Conservation (phyloP, 345 rosid species). For the Brassica nigra region DNA sequence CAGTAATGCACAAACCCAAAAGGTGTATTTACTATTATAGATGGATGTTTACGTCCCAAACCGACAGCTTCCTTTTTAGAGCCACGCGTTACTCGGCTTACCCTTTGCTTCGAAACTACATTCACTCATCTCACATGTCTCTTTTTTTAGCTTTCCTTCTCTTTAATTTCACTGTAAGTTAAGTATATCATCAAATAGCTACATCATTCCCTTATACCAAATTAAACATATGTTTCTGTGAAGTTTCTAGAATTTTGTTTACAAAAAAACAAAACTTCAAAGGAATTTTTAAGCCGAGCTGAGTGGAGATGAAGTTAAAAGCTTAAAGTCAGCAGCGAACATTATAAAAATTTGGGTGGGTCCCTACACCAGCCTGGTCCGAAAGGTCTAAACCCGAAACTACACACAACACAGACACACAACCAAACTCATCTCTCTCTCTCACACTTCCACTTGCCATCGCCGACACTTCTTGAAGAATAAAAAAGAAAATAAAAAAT, state of each 20-base stretch:
- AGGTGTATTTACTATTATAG: neutral
- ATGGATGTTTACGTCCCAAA: slow-evolving; percentile 34
- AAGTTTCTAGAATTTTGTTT: neutral
- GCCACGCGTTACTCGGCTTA: slow-evolving; percentile 34
- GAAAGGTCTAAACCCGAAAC: slow-evolving; percentile 25
- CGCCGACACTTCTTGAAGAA: slow-evolving; percentile 40
- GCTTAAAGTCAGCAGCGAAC: slow-evolving; percentile 15
- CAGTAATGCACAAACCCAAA: slow-evolving; percentile 10
- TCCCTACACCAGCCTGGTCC: slow-evolving; percentile 42
- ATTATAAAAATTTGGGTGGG: slow-evolving; percentile 19
- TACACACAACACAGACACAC: slow-evolving; percentile 31
- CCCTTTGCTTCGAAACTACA: slow-evolving; percentile 2
- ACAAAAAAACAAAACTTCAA: neutral
- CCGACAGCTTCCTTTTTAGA: slow-evolving; percentile 21
- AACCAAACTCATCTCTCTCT: slow-evolving; percentile 33
- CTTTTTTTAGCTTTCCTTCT: neutral
- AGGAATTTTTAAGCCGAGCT: neutral
- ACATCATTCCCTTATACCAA: neutral
- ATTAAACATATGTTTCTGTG: neutral
- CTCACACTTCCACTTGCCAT: slow-evolving; percentile 30
- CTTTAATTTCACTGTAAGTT: slow-evolving; percentile 38
- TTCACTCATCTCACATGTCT: slow-evolving; percentile 7
- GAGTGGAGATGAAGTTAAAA: neutral
- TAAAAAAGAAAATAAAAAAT: neutral
- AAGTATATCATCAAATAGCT: slow-evolving; percentile 8